Evolutionary conservation across 495 filamentous ascomycete species (phyloP).

Genomic region (Emericellopsis terricola): DNA sequence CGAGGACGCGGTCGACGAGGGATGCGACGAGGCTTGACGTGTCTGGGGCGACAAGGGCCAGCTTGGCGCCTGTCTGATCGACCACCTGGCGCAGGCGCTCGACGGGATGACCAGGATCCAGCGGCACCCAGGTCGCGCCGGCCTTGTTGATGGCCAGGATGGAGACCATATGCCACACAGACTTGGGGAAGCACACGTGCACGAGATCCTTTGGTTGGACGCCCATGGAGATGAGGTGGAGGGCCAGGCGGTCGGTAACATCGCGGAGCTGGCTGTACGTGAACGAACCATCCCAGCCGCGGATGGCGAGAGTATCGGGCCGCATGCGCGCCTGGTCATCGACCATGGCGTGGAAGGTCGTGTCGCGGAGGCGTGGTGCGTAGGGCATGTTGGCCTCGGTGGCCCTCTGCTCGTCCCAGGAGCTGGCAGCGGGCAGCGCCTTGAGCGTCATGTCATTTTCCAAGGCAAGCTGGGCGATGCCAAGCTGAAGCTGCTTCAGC

Average conservation of each 20-base stretch:
- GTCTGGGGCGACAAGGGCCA: background rate
- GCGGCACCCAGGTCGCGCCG: too few relatives aligned
- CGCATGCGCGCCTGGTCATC: constrained; percentile 5
- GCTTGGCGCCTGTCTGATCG: background rate
- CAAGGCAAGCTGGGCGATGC: constrained; percentile 1
- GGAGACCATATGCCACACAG: background rate
- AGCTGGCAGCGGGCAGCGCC: background rate
- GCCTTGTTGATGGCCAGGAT: too few relatives aligned
- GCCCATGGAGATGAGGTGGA: constrained; percentile 13
- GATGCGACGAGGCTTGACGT: background rate
- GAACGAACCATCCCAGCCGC: constrained; percentile 36
- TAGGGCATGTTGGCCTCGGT: background rate
- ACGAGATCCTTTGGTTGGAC: background rate
- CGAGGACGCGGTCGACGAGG: background rate
- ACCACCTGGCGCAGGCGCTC: constrained; percentile 17
- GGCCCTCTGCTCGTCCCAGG: background rate
- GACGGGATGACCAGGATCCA: too few relatives aligned
- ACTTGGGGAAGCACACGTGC: constrained; percentile 1
- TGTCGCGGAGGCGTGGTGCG: too few relatives aligned
- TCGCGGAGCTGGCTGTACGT: constrained; percentile 30
- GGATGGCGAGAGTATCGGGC: constrained; percentile 8
- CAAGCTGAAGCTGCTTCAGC: constrained; percentile 5
- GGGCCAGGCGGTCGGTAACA: constrained; percentile 23
- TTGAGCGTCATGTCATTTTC: background rate
- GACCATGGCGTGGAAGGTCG: constrained; percentile 11